Conservation (phyloP, 768 basidiomycete species). For the Phlebiopsis gigantea region DNA sequence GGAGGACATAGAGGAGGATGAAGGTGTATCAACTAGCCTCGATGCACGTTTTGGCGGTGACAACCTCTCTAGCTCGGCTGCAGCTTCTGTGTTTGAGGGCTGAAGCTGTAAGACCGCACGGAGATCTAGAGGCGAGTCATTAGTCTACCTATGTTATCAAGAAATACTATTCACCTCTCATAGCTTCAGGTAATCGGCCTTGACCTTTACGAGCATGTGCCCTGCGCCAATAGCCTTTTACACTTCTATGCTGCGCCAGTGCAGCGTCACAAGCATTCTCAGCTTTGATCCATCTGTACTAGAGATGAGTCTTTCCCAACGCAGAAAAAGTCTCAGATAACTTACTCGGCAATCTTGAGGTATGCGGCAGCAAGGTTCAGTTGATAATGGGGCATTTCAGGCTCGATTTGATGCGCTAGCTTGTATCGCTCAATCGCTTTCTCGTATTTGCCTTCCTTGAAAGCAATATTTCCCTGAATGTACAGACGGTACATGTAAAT, state of each 20-base stretch:
- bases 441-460: slow-evolving; percentile 55
- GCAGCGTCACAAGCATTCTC: slow-evolving; percentile 67
- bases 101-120: slow-evolving; percentile 57
- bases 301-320: neutral
- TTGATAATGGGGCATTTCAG: slow-evolving; percentile 71
- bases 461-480: slow-evolving; percentile 60
- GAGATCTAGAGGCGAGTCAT: slow-evolving; percentile 38
- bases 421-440: slow-evolving; percentile 55
- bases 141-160: neutral
- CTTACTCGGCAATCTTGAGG: slow-evolving; percentile 62
- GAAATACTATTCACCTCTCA: slow-evolving; percentile 42
- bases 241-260: slow-evolving; percentile 57
- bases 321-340: slow-evolving; percentile 21
- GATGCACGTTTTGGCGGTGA: slow-evolving; percentile 18
- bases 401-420: slow-evolving; percentile 56
- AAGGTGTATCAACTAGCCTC: neutral
- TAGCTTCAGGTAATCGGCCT: slow-evolving; percentile 49
- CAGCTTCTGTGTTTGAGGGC: slow-evolving; percentile 58
- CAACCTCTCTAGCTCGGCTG: slow-evolving; percentile 47
- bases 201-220: slow-evolving; percentile 64
- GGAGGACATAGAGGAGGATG: neutral
- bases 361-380: slow-evolving; percentile 74
- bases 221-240: slow-evolving; percentile 67
- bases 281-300: slow-evolving; percentile 60
- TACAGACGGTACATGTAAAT: neutral